Percentiles rank a stretch among this genome's conserved stretches.
phyloP scores from a whole-genome alignment of 116 monocot genomes.

The Papilionanthe hybrid region DNA sequence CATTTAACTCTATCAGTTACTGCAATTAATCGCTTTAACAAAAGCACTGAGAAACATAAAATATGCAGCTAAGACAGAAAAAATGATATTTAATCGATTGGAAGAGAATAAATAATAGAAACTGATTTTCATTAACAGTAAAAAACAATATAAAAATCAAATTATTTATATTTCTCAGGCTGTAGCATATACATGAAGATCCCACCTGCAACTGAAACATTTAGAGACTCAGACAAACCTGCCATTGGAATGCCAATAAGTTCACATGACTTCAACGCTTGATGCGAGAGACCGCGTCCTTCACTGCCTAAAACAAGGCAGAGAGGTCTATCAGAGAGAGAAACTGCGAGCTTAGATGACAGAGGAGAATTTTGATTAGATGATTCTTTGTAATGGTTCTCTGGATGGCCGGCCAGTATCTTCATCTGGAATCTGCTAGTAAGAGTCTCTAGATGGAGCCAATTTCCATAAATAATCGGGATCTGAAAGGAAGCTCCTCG shows the following conservation, averaged over 20 bases:
- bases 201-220: conserved; percentile 96
- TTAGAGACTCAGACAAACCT: conserved; percentile 80
- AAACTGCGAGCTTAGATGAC: conserved; percentile 46
- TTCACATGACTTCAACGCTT: conserved; percentile 45
- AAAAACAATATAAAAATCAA: background rate
- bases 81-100: background rate
- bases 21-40: no score
- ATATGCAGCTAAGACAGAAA: no score
- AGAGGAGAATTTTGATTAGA: conserved; percentile 14
- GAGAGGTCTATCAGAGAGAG: conserved; percentile 34
- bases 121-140: background rate
- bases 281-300: conserved; percentile 68
- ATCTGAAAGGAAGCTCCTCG: conserved; percentile 93
- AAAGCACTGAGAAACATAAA: no score
- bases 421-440: conserved; percentile 45
- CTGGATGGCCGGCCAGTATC: conserved; percentile 80
- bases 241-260: conserved; percentile 88
- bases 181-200: conserved; percentile 89
- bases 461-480: conserved; percentile 60
- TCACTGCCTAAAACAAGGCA: conserved; percentile 89
- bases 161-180: conserved; percentile 6
- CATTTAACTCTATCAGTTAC: no score
- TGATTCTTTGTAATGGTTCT: conserved; percentile 9
- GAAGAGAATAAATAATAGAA: background rate
- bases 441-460: conserved; percentile 55